Evolutionary conservation across 805 yeast genomes (phyloP).

Genomic region (Starmera caribaea): DNA sequence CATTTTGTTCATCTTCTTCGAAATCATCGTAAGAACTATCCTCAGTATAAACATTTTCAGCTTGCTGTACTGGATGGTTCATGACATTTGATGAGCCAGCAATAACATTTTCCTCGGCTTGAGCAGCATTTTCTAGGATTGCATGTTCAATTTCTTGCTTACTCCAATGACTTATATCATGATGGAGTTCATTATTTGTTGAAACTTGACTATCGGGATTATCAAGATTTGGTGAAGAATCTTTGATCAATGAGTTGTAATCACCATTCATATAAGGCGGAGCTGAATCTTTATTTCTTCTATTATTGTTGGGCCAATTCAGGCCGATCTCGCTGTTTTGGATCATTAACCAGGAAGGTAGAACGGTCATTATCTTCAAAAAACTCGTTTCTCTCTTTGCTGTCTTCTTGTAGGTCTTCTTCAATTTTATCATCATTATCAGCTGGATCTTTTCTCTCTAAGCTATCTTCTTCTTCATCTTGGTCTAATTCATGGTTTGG

Average conservation of each 20-base stretch:
- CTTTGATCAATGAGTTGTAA: background rate
- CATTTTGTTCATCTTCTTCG: too few relatives aligned
- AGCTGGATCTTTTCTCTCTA: background rate
- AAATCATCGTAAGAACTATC: too few relatives aligned
- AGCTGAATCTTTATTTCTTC: too few relatives aligned
- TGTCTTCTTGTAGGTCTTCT: background rate
- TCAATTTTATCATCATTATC: background rate
- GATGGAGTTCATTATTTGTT: too few relatives aligned
- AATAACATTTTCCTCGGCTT: too few relatives aligned
- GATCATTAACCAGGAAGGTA: too few relatives aligned
- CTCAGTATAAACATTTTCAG: background rate
- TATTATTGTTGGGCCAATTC: too few relatives aligned
- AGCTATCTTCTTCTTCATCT: background rate
- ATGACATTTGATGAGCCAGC: background rate
- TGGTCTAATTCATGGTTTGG: background rate
- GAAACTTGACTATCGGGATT: background rate
- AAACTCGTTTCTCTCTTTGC: background rate
- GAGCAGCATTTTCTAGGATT: too few relatives aligned
- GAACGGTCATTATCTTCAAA: too few relatives aligned
- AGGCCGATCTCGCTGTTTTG: too few relatives aligned
- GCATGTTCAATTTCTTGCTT: too few relatives aligned
- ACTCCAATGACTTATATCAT: too few relatives aligned
- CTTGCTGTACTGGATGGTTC: background rate
- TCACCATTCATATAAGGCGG: background rate
- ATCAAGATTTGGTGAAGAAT: background rate